phyloP scores from a whole-genome alignment of 352 stramenopile species.

The Phytopythium delawarense region DNA sequence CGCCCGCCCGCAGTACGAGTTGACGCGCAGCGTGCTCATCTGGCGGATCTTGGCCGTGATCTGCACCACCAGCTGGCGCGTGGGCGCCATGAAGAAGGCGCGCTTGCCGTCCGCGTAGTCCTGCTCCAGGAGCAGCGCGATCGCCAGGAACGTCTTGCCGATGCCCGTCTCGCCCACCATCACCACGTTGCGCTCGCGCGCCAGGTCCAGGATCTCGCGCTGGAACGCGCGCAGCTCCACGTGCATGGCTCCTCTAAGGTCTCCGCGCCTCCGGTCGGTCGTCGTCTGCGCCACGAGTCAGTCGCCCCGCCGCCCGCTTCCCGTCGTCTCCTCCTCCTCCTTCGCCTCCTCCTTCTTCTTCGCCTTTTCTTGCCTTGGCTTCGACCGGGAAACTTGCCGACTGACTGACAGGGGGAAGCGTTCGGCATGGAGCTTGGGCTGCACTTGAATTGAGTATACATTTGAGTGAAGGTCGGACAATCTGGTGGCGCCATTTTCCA shows the following conservation, averaged over 20 bases:
- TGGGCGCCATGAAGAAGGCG: constrained; percentile 81
- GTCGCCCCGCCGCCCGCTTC: not conserved
- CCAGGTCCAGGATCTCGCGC: constrained; percentile 58
- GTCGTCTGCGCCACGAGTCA: not conserved
- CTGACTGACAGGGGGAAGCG: not conserved
- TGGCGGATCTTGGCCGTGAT: constrained; percentile 72
- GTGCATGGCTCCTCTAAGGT: constrained; percentile 5
- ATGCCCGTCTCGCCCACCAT: constrained; percentile 83
- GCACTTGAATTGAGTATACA: not conserved
- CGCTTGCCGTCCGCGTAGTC: constrained; percentile 61
- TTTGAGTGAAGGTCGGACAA: not conserved
- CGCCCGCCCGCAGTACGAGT: constrained; percentile 44
- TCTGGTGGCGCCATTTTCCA: not conserved
- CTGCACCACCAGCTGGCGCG: constrained; percentile 75
- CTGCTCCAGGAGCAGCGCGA: constrained; percentile 68
- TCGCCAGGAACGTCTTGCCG: constrained; percentile 83
- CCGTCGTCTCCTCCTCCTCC: not conserved
- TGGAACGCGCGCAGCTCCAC: constrained; percentile 69
- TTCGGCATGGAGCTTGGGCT: not conserved
- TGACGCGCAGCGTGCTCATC: constrained; percentile 51
- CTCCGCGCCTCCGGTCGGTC: too few relatives aligned
- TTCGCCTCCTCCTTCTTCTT: not conserved
- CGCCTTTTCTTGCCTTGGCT: not conserved
- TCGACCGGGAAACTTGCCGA: not conserved
- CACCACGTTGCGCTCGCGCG: constrained; percentile 72